Conservation (phyloP, 2,329 filamentous ascomycete genomes). For the Sporothrix dimorphospora region DNA sequence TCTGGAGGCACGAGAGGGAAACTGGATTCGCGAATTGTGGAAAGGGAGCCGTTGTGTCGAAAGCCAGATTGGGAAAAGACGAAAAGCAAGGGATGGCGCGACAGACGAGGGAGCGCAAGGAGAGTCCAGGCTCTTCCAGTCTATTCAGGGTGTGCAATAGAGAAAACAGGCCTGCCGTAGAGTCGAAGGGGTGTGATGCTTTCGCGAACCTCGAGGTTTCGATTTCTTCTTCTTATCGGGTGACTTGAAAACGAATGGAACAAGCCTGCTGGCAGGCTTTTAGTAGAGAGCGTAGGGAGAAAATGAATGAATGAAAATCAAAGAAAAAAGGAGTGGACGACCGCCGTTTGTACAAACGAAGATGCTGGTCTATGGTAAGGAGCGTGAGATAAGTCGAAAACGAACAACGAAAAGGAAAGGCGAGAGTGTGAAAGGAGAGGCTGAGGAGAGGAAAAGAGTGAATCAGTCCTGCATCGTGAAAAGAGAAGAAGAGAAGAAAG, state of each 20-base stretch:
- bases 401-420: slow-evolving; percentile 2
- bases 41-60: slow-evolving; percentile 16
- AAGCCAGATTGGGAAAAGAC: background rate
- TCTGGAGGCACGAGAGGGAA: background rate
- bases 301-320: slow-evolving; percentile 29
- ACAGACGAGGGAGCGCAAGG: background rate
- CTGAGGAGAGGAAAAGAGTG: slow-evolving; percentile 18
- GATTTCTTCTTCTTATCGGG: slow-evolving; percentile 8
- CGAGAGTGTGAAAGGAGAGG: slow-evolving; percentile 7
- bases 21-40: background rate
- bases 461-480: slow-evolving; percentile 29
- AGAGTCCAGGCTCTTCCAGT: slow-evolving; percentile 22
- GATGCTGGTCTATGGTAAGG: slow-evolving; percentile 26
- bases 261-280: slow-evolving; percentile 59
- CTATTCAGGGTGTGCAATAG: background rate
- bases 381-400: slow-evolving; percentile 28
- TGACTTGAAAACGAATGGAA: slow-evolving; percentile 47
- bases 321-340: slow-evolving; percentile 33
- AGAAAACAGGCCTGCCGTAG: slow-evolving; percentile 8
- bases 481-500: slow-evolving; percentile 11
- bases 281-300: slow-evolving; percentile 26
- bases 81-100: slow-evolving; percentile 19
- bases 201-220: slow-evolving; percentile 15
- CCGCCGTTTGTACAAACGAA: slow-evolving; percentile 25
- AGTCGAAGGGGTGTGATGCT: background rate